Base-by-base conservation (phyloP, 2,329 filamentous ascomycete species). In the Colletotrichum neosansevieriae region DNA sequence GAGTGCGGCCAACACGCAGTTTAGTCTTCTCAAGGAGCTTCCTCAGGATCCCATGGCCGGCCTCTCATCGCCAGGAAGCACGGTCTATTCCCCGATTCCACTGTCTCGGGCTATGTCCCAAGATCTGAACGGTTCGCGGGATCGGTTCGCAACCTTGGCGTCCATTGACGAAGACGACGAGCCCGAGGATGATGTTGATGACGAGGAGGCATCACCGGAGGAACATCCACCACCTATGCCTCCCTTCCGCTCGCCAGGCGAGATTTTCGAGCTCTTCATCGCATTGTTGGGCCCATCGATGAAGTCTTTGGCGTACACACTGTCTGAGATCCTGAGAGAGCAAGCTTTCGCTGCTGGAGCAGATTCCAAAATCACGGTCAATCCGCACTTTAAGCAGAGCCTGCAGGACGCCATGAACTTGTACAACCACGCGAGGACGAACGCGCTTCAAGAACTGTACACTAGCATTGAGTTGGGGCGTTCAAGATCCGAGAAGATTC, bases 191-290 rank as follows among this genome's bases (percentile, higher is more conserved):
- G 60, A 60, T 7, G 4, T 53, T 13, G 54, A 69, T 17, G 51
- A 40, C 10, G 84, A 87, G 67, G 80, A 84, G 7, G 74, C 75
- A 6, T 62, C 73, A 40, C 68, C 74, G 4, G 70, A 70, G 63
- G 64, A 49, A 67, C 72, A 29, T 51, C 75, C 24, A 56, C 74
- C 59, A 53, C 71, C 24, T 65, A 68, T 66, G 47, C 79, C 80
- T 3, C 74, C 79, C 0, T 86, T 89, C 66, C 84, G 83, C 42
- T 86, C 88, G 2, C 89, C 94, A 0, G 89, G 92, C 0, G 94
- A 97, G 67, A 97, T 98, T 72, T 98, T 98, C 76, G 90, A 94
- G 11, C 85, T 94, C 5, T 99, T 98, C 78, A 97, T 99, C 68
- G 85, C 87, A 19, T 89, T 96, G 72, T 84, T 99, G 21, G 96